Base-by-base conservation (phyloP, 2,329 filamentous ascomycete species). In the Paraconiothyrium brasiliense region DNA sequence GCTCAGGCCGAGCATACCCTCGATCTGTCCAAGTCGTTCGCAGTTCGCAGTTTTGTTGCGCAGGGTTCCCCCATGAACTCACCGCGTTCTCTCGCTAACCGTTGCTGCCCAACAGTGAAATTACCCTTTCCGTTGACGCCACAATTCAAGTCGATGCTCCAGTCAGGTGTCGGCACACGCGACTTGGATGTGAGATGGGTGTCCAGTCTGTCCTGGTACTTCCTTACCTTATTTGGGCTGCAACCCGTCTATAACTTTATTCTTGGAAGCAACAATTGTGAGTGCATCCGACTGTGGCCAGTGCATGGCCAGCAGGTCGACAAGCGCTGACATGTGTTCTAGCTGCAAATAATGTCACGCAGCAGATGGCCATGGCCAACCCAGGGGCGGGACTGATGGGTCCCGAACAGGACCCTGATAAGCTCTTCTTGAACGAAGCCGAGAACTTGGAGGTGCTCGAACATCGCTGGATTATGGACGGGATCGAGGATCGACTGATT, bases 111-210 rank as follows among this genome's bases (percentile, higher is more conserved):
- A 27, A 63, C 70, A 89, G 93, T 99, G 87, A 97, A 97, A 89
- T 82, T 99, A 30, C 95, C 95, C 0, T 99, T 99, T 79, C 95
- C 96, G 3, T 86, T 99, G 68, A 99, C 95, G 35, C 94, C 97
- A 79, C 96, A 97, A 79, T 99, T 99, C 87, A 99, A 99, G 86
- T 95, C 93, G 70, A 99, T 99, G 95, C 86, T 99, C 57, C 95
- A 99, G 82, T 94, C 94, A 46, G 95, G 95, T 72, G 94, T 99
- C 48, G 93, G 93, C 66, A 99, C 96, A 30, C 91, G 90, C 74
- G 95, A 99, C 78, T 90, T 99, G 83, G 96, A 99, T 76, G 95
- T 97, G 11, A 88, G 94, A 80, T 99, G 95, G 95, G 97, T 99
- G 81, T 97, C 94, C 0, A 97, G 93, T 80, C 89, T 99, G 79